Base-by-base conservation (phyloP, 139 green algal genomes). In the Coelastrella sp. region DNA sequence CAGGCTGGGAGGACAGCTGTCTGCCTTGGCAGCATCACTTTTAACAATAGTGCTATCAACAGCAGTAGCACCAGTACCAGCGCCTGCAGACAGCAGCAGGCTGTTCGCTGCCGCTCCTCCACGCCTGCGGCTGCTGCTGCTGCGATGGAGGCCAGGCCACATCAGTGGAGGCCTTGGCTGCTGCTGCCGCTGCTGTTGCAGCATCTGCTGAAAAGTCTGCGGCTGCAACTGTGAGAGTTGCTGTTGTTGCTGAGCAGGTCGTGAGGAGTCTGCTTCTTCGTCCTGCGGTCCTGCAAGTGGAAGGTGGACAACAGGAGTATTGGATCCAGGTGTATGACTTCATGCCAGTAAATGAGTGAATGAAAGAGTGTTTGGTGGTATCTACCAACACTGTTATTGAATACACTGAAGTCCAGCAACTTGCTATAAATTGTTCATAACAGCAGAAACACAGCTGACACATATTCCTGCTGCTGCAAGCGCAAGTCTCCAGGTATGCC, bases 1-100 rank as follows among this genome's bases (percentile, higher is more conserved):
- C n/a, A 90, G 27, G 74, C 85, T 90, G 22, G 73, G 10, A 11
- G 85, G 85, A 25, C 85, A 90, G 25, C 85, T 90, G 58, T 84
- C 73, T 24, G 85, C 85, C 19, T 74, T 83, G 0, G 57, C 49
- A 58, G 17, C 35, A 22, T 25, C 60, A 59, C 84, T 68, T 59
- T 8, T 20, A 57, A 10, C 79, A 65, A 11, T 85, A 68, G 24
- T 60, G 10, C 14, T 70, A 56, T 8, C 49, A 70, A 8, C 79
- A 68, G 58, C n/a, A 63, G 79, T 49, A 70, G 79, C 49, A 70
- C 12, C 79, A 68, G 49, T 24, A 56, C 82, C 82, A 75, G n/a
- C n/a, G 25, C 35, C 35, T 24, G n/a, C 9, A 63, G 82, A 80
- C n/a, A 65, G 65, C 83, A 79, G 65, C 56, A 25, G 63, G 78